These are phyloP conservation scores for Lyophyllum shimeji DNA, from an alignment of 768 basidiomycete species.

Conservation along the genomic window DNA sequence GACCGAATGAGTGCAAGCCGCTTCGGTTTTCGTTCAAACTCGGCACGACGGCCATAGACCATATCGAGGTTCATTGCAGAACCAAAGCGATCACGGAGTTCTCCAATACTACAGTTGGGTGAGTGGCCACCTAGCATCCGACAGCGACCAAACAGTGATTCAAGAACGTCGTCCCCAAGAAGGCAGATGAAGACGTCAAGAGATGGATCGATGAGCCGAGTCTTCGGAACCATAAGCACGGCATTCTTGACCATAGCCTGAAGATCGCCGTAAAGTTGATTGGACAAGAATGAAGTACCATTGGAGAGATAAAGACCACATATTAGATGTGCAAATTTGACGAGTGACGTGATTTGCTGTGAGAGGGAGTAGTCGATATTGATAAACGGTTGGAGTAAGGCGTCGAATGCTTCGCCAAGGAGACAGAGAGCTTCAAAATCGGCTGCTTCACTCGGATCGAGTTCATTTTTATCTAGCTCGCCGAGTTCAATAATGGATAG, in stretches of 20 bases:
- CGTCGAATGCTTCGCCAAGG: constrained; percentile 27
- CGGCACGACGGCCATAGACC: constrained; percentile 16
- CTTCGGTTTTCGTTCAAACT: constrained; percentile 18
- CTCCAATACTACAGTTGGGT: constrained; percentile 17
- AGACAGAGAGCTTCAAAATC: constrained; percentile 19
- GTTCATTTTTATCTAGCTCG: constrained; percentile 8
- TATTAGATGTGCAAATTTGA: constrained; percentile 22
- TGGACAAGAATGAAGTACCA: constrained; percentile 22
- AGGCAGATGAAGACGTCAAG: constrained; percentile 19
- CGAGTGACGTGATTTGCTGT: constrained; percentile 25
- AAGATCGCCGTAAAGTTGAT: constrained; percentile 29
- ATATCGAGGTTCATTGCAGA: constrained; percentile 19
- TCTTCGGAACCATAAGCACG: constrained; percentile 22
- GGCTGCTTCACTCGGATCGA: constrained; percentile 18
- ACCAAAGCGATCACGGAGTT: constrained; percentile 16
- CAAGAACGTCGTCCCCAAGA: constrained; percentile 27
- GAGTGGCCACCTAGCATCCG: constrained; percentile 25
- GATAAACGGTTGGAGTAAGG: constrained; percentile 26
- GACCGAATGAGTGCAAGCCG: constrained; percentile 19
- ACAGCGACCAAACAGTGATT: constrained; percentile 25
- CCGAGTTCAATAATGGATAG: constrained; percentile 14
- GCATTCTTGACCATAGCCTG: constrained; percentile 29
- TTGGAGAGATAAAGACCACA: constrained; percentile 22
- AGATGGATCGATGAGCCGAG: constrained; percentile 20
- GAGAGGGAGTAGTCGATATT: constrained; percentile 18